A percentile compares a stretch with the other conserved stretches of the same genome.
These are phyloP conservation scores for Arachis stenosperma DNA, from an alignment of 306 rosid genomes.

Conservation along the genomic window DNA sequence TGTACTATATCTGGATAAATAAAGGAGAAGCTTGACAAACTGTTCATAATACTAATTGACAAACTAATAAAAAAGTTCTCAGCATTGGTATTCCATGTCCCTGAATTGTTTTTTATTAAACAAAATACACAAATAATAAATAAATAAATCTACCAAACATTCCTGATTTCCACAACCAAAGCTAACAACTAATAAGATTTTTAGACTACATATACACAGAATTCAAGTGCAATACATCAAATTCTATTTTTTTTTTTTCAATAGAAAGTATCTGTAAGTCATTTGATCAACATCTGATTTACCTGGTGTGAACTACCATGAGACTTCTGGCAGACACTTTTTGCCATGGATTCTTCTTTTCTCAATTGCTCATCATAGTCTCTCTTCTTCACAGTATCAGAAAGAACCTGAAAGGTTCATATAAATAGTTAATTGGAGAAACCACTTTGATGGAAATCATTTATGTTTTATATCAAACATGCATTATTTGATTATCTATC, in stretches of 20 bases:
- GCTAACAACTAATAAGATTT: constrained; percentile 12
- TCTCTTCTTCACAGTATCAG: constrained; percentile 77
- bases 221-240: neutral
- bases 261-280: neutral
- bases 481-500: constrained; percentile 25
- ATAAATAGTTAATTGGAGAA: constrained; percentile 33
- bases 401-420: constrained; percentile 72
- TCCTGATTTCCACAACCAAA: constrained; percentile 27
- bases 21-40: constrained; percentile 20
- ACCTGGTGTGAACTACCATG: constrained; percentile 75
- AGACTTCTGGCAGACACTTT: constrained; percentile 87
- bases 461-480: constrained; percentile 22
- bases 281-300: constrained; percentile 38
- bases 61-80: constrained; percentile 1
- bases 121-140: too few relatives aligned
- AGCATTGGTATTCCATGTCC: constrained; percentile 22
- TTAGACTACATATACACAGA: constrained; percentile 7
- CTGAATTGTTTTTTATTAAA: too few relatives aligned
- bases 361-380: constrained; percentile 95
- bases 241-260: too few relatives aligned
- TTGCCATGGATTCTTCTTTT: constrained; percentile 87
- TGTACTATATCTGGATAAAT: neutral
- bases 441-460: neutral
- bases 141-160: neutral
- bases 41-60: neutral